These are phyloP conservation scores for Fusarium vanettenii DNA, from an alignment of 2,329 filamentous ascomycete species.

Conservation along the genomic window DNA sequence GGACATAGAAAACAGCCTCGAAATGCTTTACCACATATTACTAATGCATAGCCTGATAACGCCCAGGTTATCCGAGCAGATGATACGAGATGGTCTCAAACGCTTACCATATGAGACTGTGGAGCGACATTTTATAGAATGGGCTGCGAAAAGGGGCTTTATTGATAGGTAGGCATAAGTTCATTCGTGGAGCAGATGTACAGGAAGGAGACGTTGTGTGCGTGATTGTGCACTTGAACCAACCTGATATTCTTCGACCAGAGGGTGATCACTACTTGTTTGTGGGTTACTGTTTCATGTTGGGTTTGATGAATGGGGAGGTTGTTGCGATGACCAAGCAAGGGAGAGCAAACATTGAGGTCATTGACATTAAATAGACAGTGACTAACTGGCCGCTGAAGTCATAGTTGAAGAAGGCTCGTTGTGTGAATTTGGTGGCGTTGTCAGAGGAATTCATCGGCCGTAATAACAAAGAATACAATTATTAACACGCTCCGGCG, in stretches of 20 bases:
- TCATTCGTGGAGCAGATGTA: neutral
- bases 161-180: neutral
- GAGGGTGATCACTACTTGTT: neutral
- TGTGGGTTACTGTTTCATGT: neutral
- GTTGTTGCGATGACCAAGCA: neutral
- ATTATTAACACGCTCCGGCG: too few relatives aligned
- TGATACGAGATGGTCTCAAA: neutral
- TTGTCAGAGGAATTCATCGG: too few relatives aligned
- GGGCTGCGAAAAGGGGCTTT: accelerated
- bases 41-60: neutral
- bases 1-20: neutral
- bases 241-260: neutral
- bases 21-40: neutral
- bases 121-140: neutral
- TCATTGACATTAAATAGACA: neutral
- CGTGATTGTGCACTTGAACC: accelerated
- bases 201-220: neutral
- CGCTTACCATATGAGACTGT: neutral
- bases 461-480: too few relatives aligned
- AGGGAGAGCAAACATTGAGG: neutral
- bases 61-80: neutral
- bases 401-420: neutral
- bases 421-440: too few relatives aligned
- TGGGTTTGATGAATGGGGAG: neutral
- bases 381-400: neutral